Evolutionary conservation across 345 rosid species (phyloP), one percentile per base, ranked within the genome.

Genomic region (Theobroma cacao): DNA sequence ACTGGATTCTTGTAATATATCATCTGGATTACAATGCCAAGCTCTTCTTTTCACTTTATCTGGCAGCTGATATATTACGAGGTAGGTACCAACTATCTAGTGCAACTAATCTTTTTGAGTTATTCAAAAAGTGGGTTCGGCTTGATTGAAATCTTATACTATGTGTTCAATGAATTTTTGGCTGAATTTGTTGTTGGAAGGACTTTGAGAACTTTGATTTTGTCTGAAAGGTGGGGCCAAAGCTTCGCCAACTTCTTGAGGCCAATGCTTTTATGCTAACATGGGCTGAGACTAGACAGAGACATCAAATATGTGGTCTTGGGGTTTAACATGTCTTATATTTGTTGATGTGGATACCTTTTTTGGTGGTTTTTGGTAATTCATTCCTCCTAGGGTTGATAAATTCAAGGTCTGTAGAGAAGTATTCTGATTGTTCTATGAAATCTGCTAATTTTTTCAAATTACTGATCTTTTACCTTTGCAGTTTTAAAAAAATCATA

Each of bases 1-100:
- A 55, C 79, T 55, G 72, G 78, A 67, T 80, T 63, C 72, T 74
- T 75, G 67, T 80, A 80, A 61, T 79, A 53, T 78, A 62, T 80
- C 50, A 36, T 79, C 56, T 73, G 67, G 77, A 43, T 64, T 36
- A 22, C 77, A 40, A 10, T 45, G 52, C 40, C 48, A 34, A 18
- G n/a, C 59, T 53, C 34, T 59, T 36, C 22, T 24, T 52, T 53
- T 33, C 63, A 22, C 34, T 38, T 40, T 24, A 17, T 18, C 18
- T 31, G 40, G 60, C 9, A 17, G 60, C 28, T 48, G 9, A 4
- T 48, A 17, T 31, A 70, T 30, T 52, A 48, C 33, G 8, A 30
- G 20, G 15, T 70, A 70, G 43, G 26, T 70, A 31, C 58, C 7
- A 28, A 45, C 15, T 17, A 69, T 15, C 24, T 28, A 26, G 40